These are phyloP conservation scores for Aspergillus indologenus DNA, from an alignment of 495 filamentous ascomycete species.

Conservation along the genomic window DNA sequence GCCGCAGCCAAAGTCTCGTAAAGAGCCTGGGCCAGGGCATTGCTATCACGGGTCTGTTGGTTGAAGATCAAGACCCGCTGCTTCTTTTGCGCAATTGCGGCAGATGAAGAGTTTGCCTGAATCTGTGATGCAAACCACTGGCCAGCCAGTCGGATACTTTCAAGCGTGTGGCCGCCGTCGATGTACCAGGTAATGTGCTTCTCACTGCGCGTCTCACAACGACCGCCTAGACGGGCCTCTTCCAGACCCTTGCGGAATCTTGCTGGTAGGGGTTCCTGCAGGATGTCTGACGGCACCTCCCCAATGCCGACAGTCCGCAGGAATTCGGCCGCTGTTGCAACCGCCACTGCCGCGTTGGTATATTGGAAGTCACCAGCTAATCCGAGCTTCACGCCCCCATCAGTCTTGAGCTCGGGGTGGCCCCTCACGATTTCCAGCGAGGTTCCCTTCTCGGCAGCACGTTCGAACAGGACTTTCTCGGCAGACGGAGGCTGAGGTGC, in stretches of 20 bases:
- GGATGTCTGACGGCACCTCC: slow-evolving; percentile 44
- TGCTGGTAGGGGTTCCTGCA: slow-evolving; percentile 52
- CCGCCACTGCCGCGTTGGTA: slow-evolving; percentile 78
- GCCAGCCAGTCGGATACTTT: slow-evolving; percentile 76
- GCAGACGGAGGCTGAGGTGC: slow-evolving; percentile 67
- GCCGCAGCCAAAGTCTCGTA: slow-evolving; percentile 61
- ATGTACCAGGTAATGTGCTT: slow-evolving; percentile 77
- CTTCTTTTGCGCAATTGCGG: slow-evolving; percentile 37
- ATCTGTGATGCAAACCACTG: slow-evolving; percentile 73
- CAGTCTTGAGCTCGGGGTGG: slow-evolving; percentile 58
- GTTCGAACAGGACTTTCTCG: slow-evolving; percentile 61
- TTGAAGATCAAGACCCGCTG: slow-evolving; percentile 86
- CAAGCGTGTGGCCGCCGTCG: slow-evolving; percentile 87
- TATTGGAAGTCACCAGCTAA: slow-evolving; percentile 81
- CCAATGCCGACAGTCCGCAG: slow-evolving; percentile 42
- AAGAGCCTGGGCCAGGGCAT: slow-evolving; percentile 61
- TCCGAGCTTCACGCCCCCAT: slow-evolving; percentile 59
- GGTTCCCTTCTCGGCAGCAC: slow-evolving; percentile 66
- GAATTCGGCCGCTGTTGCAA: slow-evolving; percentile 66
- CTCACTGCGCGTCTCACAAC: slow-evolving; percentile 75
- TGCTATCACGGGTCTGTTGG: slow-evolving; percentile 81
- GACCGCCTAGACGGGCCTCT: slow-evolving; percentile 69
- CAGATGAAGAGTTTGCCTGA: slow-evolving; percentile 42
- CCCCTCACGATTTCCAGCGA: slow-evolving; percentile 57
- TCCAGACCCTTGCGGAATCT: slow-evolving; percentile 75